Evolutionary conservation across 2,329 filamentous ascomycete species (phyloP), one percentile per base, ranked within the genome.

Genomic region (Aspergillus spinulosporus): DNA sequence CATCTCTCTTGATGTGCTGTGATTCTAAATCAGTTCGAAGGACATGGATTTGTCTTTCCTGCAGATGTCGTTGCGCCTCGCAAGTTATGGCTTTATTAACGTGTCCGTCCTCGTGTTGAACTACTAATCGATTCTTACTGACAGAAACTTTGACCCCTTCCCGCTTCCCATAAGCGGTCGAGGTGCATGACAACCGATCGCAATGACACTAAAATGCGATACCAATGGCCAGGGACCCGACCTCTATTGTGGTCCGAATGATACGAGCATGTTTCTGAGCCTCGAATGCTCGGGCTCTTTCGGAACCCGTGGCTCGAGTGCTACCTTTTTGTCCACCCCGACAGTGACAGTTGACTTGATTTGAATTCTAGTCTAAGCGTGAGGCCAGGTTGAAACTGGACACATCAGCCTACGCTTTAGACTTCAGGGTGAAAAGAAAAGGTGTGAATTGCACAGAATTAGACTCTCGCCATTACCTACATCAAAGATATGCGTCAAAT

Each of bases 1-100:
- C n/a, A n/a, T n/a, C n/a, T 55, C 53, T 48, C 32, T 14, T 12
- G 40, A 42, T 32, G 40, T 43, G 40, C 45, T 51, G 34, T 43
- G 39, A 28, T 26, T 57, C 52, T 42, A 26, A 57, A 53, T 47
- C 44, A 51, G 43, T 54, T 61, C n/a, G 59, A 54, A 52, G 15
- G 48, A 45, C 26, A 51, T 26, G 11, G 28, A 45, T 28, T 43
- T 40, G 44, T 48, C 37, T 48, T 46, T 15, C 37, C 42, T 53
- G 49, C 42, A 53, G 9, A 48, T 36, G 49, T 42, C 29, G 28
- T 9, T n/a, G 29, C 46, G 45, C 48, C 45, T 49, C 45, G 29
- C 45, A 29, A 39, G 31, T 28, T 9, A 42, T 43, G 50, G 34
- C 49, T 44, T 53, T 56, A 54, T 46, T 48, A 37, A 26, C 21